Evolutionary conservation across 2,329 filamentous ascomycete species (phyloP), one percentile per base, ranked within the genome.

Genomic region (Aspergillus sp.): DNA sequence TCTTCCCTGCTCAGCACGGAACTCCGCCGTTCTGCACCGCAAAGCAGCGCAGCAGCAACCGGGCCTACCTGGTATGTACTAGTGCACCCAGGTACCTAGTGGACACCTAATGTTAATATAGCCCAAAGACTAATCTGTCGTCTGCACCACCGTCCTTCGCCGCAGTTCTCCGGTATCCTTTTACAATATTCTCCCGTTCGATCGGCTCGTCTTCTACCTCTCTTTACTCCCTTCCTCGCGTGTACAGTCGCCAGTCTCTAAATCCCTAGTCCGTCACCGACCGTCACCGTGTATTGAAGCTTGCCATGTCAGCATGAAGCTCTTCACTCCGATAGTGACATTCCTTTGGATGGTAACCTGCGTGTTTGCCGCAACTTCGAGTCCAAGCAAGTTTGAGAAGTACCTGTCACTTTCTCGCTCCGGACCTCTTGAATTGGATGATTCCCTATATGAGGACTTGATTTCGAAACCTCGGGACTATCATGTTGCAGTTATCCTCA

Each of bases 401-500:
- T 94, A 87, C 79, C 87, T 89, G 73, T 73, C 85, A 65, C 87
- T 92, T 74, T 82, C 89, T 59, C 82, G 88, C 59, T 84, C 85
- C 4, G 78, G 84, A 26, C 89, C 92, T 5, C 70, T 96, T 72
- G 91, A 91, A 80, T 86, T 99, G 67, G 84, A 88, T 75, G 92
- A 96, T 75, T 78, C 79, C 24, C 81, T 83, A 52, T 99, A 95
- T 82, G 83, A 85, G 67, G 85, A 90, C 65, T 80, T 98, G 66
- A 96, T 91, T 3, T 79, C 85, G 16, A 78, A 85, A 1, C 92
- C 93, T 12, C 87, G 95, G 66, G 90, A 99, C 77, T 96, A 97
- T 76, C 87, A 87, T 45, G 84, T 90, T 29, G 89, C 88, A 2
- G 85, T 99, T 3, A 85, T 99, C 14, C 81, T 99, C 65, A 99